Evolutionary conservation across 169 alveolate genomes (phyloP), one percentile per base, ranked within the genome.

Genomic region (Toxoplasma gondii): DNA sequence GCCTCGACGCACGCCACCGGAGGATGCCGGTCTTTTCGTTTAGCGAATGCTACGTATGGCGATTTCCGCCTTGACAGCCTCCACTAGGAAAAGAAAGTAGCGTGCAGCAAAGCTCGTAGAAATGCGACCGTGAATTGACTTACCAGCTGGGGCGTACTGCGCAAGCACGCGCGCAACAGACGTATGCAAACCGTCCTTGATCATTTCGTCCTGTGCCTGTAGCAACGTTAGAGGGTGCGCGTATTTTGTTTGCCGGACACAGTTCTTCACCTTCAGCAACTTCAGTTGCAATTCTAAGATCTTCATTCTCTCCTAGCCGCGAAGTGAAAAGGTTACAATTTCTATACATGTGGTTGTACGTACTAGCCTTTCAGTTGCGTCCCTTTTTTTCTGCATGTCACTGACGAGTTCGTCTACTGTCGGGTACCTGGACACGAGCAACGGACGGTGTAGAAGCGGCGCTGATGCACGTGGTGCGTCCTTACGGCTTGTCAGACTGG

Each of bases 401-500:
- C 93, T 81, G 83, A 94, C 96, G 80, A 94, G 92, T 53, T 94
- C 95, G 91, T 91, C 96, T 17, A 94, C 95, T 91, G 96, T 94
- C 16, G 96, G 96, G 67, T 94, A 94, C 49, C 96, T 94, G 94
- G 16, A 10, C 49, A 70, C 34, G 92, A 19, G 58, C 31, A 39
- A 45, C 5, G 36, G 34, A 19, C 34, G 4, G 74, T 19, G 91
- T 22, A 38, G 39, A 10, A 36, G n/a, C 0, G 24, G 92, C 34
- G 84, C 69, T 19, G 36, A n/a, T 39, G 31, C 44, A 44, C 34
- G 16, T 12, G 91, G 12, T 10, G 29, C 38, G 49, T 17, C 36
- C 96, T 36, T 49, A 92, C 94, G 95, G 91, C 84, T 94, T 94
- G 49, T 91, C 94, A 45, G 95, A 91, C 54, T 94, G 96, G 17